A percentile compares a stretch with the other conserved stretches of the same genome.
phyloP scores from a whole-genome alignment of 2,329 filamentous ascomycete genomes.

The Ophiostoma novo-ulmi region DNA sequence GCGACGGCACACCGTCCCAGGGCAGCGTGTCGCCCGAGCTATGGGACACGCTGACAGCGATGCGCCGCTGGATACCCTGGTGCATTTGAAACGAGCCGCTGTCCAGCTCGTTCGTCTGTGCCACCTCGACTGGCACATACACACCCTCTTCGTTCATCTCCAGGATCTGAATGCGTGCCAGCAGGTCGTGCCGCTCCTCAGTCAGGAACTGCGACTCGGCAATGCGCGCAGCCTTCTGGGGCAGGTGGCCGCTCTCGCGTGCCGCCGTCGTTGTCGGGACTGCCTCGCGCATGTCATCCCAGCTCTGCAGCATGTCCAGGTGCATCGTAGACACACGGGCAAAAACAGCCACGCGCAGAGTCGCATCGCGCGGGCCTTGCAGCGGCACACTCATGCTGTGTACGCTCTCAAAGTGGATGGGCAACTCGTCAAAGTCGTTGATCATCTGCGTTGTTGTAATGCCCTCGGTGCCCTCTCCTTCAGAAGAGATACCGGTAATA shows the following conservation, averaged over 20 bases:
- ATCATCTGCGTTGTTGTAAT: conserved; percentile 96
- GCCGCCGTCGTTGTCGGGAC: conserved; percentile 46
- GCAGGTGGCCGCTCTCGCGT: conserved; percentile 39
- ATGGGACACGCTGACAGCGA: conserved; percentile 84
- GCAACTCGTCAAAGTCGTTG: conserved; percentile 84
- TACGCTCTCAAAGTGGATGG: conserved; percentile 92
- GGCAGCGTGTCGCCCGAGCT: conserved; percentile 82
- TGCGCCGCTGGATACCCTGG: conserved; percentile 84
- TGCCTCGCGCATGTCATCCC: conserved; percentile 94
- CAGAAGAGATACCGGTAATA: conserved; percentile 81
- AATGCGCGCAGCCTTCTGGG: conserved; percentile 59
- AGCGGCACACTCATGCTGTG: conserved; percentile 95
- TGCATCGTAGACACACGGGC: conserved; percentile 89
- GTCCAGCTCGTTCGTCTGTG: conserved; percentile 78
- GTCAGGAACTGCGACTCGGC: conserved; percentile 89
- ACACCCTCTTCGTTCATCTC: conserved; percentile 88
- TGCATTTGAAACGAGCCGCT: conserved; percentile 91
- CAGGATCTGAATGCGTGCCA: conserved; percentile 80
- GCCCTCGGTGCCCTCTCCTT: conserved; percentile 53
- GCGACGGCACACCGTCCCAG: conserved; percentile 74
- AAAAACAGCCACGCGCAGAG: conserved; percentile 82
- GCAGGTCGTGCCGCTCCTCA: conserved; percentile 89
- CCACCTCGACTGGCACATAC: conserved; percentile 87
- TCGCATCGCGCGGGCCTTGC: conserved; percentile 67
- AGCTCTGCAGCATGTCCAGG: conserved; percentile 92